Evolutionary conservation across 352 stramenopile species (phyloP).

Genomic region (Phytophthora pini): DNA sequence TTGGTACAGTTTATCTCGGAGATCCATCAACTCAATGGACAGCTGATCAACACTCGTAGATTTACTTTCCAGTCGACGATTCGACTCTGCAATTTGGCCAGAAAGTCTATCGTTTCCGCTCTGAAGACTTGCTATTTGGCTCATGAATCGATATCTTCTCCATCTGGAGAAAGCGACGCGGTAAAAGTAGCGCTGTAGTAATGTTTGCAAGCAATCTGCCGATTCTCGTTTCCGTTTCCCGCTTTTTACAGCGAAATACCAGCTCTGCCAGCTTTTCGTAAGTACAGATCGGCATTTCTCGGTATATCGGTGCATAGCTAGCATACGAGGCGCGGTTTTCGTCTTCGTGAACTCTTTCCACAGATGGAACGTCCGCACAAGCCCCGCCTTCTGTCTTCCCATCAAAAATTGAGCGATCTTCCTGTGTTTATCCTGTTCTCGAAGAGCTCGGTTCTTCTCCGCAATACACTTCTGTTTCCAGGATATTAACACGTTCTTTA

Average conservation of each 20-base stretch:
- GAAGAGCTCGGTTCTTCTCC: conserved; percentile 7
- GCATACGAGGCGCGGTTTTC: conserved; percentile 5
- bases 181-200: conserved; percentile 18
- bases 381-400: conserved; percentile 27
- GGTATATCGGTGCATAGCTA: conserved; percentile 11
- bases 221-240: conserved; percentile 16
- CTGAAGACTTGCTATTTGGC: conserved; percentile 15
- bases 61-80: conserved; percentile 9
- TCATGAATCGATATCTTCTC: conserved; percentile 27
- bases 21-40: conserved; percentile 19
- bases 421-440: conserved; percentile 37
- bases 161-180: conserved; percentile 35
- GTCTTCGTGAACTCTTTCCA: conserved; percentile 33
- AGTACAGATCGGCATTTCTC: conserved; percentile 13
- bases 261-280: conserved; percentile 9
- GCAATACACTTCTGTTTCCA: conserved; percentile 22
- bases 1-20: conserved; percentile 25
- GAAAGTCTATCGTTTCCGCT: conserved; percentile 9
- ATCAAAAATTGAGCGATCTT: conserved; percentile 48
- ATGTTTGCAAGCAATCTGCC: conserved; percentile 2
- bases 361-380: conserved; percentile 36
- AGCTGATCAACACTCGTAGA: conserved; percentile 20
- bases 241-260: conserved; percentile 12
- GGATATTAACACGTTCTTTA: conserved; percentile 6
- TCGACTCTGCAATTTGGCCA: conserved; percentile 21